Base-by-base conservation (phyloP, 78 protist species). In the Polysphondylium violaceum region DNA sequence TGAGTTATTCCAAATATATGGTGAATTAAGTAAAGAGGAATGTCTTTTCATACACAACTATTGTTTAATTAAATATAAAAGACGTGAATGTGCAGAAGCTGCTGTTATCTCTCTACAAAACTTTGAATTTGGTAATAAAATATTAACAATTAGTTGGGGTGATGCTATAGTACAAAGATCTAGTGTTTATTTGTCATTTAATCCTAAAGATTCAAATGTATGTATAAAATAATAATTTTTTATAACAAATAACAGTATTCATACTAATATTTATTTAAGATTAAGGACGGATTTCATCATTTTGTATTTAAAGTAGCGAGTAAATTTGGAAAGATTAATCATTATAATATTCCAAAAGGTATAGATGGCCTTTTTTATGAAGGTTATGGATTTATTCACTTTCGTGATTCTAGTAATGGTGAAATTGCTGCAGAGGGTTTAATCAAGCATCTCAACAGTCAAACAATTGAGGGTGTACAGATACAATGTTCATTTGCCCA, bases 301-400 rank as follows among this genome's bases (percentile, higher is more conserved):
- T 35, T 21, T 25, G 23, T 75, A 29, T 75, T 58, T 41, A 2
- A 23, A 2, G 41, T 53, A 16, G 56, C 65, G 14, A 41, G 41
- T 27, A 40, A 75, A 17, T 75, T 75, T 75, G 85, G 85, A 38
- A 75, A 75, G 23, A 59, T 59, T 41, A 75, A 75, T 38, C 85
- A 75, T 59, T 75, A 58, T 38, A 41, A 75, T 59, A 75, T 75
- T 5, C 85, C 85, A 75, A 75, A 59, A 29, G 35, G n/a, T 27
- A 23, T 19, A 41, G 38, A 38, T 38, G 69, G 69, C 8, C 29
- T 19, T 3, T n/a, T n/a, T n/a, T 75, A 75, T 25, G 72, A 75
- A 59, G 85, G 85, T 21, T 75, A 29, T 75, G 85, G 85, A 16
- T 75, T 75, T 25, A 25, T 75, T 59, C 85, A 75, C 25, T 75